These are phyloP conservation scores for Fonsecaea erecta DNA, from an alignment of 2,329 filamentous ascomycete genomes.

Conservation along the genomic window DNA sequence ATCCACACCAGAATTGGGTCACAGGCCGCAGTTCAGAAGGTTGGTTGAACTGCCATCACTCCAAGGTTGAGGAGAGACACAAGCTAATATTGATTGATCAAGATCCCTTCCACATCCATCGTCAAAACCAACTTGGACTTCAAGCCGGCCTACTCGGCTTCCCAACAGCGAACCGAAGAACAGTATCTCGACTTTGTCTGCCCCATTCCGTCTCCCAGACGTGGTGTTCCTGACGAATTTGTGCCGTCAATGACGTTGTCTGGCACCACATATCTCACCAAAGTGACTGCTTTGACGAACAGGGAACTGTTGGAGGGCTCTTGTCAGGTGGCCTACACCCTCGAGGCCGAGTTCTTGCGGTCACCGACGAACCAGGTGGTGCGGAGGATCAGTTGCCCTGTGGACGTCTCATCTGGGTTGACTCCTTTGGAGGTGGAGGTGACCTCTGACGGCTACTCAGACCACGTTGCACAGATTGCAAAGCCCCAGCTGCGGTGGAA, in stretches of 20 bases:
- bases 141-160: conserved; percentile 29
- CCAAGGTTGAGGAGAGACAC: background rate
- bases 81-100: background rate
- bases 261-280: conserved; percentile 31
- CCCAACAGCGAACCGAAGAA: conserved; percentile 22
- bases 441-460: background rate
- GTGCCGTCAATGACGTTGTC: conserved; percentile 29
- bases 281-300: conserved; percentile 26
- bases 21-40: conserved; percentile 23
- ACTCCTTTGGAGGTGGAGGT: conserved; percentile 29
- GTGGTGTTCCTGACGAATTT: conserved; percentile 10
- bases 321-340: conserved; percentile 32
- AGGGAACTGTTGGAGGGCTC: conserved; percentile 28
- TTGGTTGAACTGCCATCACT: background rate
- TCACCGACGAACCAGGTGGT: conserved; percentile 22
- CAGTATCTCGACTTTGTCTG: conserved; percentile 31
- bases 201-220: conserved; percentile 14
- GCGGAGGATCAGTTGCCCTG: conserved; percentile 26
- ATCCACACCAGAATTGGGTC: conserved; percentile 26
- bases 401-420: conserved; percentile 27
- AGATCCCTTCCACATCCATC: conserved; percentile 21
- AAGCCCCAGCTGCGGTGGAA: conserved; percentile 26
- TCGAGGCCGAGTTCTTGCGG: conserved; percentile 30
- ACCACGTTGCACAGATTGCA: conserved; percentile 16
- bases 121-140: conserved; percentile 23